Evolutionary conservation across 1,284 basidiomycete species (phyloP).

Genomic region (Porodaedalea pini): DNA sequence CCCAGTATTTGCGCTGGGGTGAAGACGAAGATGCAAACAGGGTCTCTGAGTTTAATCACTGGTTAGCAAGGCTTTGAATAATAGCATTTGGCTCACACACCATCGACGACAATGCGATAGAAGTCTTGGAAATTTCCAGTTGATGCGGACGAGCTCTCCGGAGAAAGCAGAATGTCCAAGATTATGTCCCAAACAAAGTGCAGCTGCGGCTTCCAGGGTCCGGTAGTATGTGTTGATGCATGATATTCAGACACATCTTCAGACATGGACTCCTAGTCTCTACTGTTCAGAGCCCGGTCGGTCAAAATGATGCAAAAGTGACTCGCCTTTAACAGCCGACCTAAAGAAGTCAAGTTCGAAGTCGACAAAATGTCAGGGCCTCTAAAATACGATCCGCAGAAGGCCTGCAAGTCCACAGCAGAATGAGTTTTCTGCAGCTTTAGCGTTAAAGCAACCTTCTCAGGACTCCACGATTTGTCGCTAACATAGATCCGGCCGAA

Average conservation of each 20-base stretch:
- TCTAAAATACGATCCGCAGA: conserved; percentile 80
- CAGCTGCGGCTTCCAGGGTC: conserved; percentile 85
- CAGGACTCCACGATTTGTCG: conserved; percentile 73
- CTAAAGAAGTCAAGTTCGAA: conserved; percentile 71
- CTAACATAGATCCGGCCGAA: conserved; percentile 51
- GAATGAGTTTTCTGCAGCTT: conserved; percentile 61
- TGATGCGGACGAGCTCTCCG: conserved; percentile 34
- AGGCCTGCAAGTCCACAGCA: conserved; percentile 63
- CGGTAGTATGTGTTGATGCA: conserved; percentile 45
- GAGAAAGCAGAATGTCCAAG: conserved; percentile 69
- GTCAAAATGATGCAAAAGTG: neutral
- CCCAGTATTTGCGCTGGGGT: conserved; percentile 90
- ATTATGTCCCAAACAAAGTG: conserved; percentile 92
- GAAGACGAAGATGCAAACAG: conserved; percentile 85
- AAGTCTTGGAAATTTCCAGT: conserved; percentile 83
- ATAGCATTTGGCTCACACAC: conserved; percentile 39
- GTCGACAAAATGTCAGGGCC: conserved; percentile 61
- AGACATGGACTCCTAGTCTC: conserved; percentile 50
- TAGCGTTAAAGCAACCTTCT: conserved; percentile 82
- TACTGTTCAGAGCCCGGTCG: too few species aligned
- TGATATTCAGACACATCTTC: conserved; percentile 52
- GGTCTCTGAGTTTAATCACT: conserved; percentile 54
- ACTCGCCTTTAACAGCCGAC: conserved; percentile 74
- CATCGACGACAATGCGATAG: conserved; percentile 87
- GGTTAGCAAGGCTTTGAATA: neutral